These are phyloP conservation scores for Claviceps sp. DNA, from an alignment of 2,329 filamentous ascomycete species.

Conservation along the genomic window DNA sequence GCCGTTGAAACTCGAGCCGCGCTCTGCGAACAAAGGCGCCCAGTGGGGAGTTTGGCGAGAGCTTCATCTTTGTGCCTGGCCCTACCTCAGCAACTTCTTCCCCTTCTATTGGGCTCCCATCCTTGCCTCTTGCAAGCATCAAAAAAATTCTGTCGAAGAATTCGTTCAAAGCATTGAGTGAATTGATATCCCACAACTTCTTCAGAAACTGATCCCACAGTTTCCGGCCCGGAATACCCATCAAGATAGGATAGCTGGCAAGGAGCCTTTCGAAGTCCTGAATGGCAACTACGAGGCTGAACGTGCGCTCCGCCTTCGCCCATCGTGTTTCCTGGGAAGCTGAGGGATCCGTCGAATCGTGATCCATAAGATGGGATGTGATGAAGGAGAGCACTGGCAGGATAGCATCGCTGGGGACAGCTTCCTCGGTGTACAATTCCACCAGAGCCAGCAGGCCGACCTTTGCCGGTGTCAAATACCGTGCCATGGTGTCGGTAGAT, in stretches of 20 bases:
- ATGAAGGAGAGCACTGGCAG: constrained; percentile 70
- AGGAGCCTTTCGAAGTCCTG: constrained; percentile 48
- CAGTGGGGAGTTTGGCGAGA: constrained; percentile 64
- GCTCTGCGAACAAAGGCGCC: constrained; percentile 69
- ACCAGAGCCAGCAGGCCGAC: constrained; percentile 70
- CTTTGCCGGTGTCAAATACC: constrained; percentile 80
- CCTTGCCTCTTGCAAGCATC: constrained; percentile 48
- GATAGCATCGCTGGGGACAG: constrained; percentile 55
- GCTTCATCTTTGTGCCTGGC: constrained; percentile 36
- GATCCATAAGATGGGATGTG: constrained; percentile 52
- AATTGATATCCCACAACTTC: constrained; percentile 73
- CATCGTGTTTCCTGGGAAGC: constrained; percentile 24
- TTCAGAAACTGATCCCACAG: constrained; percentile 79
- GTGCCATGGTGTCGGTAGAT: constrained; percentile 45
- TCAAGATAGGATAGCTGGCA: constrained; percentile 33
- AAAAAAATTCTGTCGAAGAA: constrained; percentile 53
- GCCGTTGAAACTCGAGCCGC: constrained; percentile 62
- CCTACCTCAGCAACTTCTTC: constrained; percentile 30
- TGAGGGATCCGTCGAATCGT: constrained; percentile 15
- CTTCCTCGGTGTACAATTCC: constrained; percentile 64
- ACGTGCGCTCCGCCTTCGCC: constrained; percentile 34
- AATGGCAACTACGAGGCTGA: constrained; percentile 40
- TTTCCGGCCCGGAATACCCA: constrained; percentile 57
- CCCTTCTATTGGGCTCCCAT: constrained; percentile 42
- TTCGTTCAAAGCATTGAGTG: constrained; percentile 62